Conservation (phyloP, 2,329 filamentous ascomycete genomes). For the Aspergillus ibericus region DNA sequence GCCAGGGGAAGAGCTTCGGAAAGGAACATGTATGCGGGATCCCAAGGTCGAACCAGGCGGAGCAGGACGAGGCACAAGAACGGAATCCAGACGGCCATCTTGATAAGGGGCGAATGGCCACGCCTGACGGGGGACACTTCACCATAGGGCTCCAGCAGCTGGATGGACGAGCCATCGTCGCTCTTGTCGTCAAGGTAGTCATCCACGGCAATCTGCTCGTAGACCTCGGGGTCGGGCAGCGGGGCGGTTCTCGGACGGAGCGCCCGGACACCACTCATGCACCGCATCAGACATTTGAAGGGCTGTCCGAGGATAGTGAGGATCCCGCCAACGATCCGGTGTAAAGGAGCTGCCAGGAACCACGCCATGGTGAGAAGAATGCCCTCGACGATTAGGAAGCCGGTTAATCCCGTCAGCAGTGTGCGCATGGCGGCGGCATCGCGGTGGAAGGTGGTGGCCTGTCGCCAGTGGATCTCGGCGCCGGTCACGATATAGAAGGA, state of each 20-base stretch:
- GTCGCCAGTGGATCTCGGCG: slow-evolving; percentile 40
- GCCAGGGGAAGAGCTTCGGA: slow-evolving; percentile 26
- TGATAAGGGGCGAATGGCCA: slow-evolving; percentile 13
- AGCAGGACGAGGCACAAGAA: slow-evolving; percentile 25
- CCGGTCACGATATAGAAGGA: slow-evolving; percentile 37
- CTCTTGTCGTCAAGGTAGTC: slow-evolving; percentile 26
- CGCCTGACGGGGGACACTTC: slow-evolving; percentile 6
- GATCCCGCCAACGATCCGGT: slow-evolving; percentile 27
- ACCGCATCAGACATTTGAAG: slow-evolving; percentile 14
- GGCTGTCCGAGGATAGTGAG: slow-evolving; percentile 27
- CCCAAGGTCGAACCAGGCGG: slow-evolving; percentile 28
- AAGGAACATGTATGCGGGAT: slow-evolving; percentile 29
- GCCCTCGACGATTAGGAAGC: slow-evolving; percentile 33
- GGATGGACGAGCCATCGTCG: slow-evolving; percentile 23
- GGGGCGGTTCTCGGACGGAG: slow-evolving; percentile 8
- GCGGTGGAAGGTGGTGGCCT: slow-evolving; percentile 32
- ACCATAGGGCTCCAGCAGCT: slow-evolving; percentile 16
- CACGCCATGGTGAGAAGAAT: slow-evolving; percentile 27
- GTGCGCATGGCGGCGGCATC: slow-evolving; percentile 36
- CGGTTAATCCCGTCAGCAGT: slow-evolving; percentile 33
- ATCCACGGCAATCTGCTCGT: slow-evolving; percentile 27
- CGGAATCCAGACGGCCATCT: slow-evolving; percentile 22
- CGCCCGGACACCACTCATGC: slow-evolving; percentile 11
- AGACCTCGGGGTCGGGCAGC: slow-evolving; percentile 22
- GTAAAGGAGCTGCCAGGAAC: slow-evolving; percentile 26